phyloP scores from a whole-genome alignment of 768 basidiomycete species.

The Porpolomopsis calyptriformis region DNA sequence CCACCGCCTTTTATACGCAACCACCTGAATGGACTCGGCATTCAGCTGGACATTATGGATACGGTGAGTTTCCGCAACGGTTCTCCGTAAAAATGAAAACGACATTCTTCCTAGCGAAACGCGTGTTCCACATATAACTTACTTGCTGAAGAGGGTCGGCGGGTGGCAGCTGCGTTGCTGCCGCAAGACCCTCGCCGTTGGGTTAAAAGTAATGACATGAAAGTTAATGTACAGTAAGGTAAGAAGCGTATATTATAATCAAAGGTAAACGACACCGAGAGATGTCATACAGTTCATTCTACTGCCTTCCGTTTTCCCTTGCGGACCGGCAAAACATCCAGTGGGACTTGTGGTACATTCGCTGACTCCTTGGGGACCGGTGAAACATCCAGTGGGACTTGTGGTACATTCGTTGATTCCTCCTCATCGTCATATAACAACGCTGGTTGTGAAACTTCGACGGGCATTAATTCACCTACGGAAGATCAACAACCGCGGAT shows the following conservation, averaged over 20 bases:
- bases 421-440: conserved; percentile 53
- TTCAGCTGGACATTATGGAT: conserved; percentile 33
- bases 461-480: conserved; percentile 48
- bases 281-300: conserved; percentile 8
- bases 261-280: background rate
- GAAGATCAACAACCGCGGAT: conserved; percentile 9
- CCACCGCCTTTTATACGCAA: conserved; percentile 58
- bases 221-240: conserved; percentile 1
- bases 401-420: conserved; percentile 20
- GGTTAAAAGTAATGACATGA: conserved; percentile 25
- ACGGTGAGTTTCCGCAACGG: conserved; percentile 40
- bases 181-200: conserved; percentile 50
- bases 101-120: conserved; percentile 47
- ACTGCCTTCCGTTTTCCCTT: conserved; percentile 60
- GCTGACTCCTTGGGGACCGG: too few species aligned
- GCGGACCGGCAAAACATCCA: conserved; percentile 24
- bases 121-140: conserved; percentile 95
- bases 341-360: conserved; percentile 15
- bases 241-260: background rate
- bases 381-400: conserved; percentile 20
- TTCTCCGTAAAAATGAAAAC: background rate
- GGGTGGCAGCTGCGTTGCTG: conserved; percentile 84
- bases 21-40: conserved; percentile 60
- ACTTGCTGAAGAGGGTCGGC: conserved; percentile 84
- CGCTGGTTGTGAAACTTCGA: conserved; percentile 47